Evolutionary conservation across 495 filamentous ascomycete species (phyloP), one percentile per base, ranked within the genome.

Genomic region (Acidomyces sp.): DNA sequence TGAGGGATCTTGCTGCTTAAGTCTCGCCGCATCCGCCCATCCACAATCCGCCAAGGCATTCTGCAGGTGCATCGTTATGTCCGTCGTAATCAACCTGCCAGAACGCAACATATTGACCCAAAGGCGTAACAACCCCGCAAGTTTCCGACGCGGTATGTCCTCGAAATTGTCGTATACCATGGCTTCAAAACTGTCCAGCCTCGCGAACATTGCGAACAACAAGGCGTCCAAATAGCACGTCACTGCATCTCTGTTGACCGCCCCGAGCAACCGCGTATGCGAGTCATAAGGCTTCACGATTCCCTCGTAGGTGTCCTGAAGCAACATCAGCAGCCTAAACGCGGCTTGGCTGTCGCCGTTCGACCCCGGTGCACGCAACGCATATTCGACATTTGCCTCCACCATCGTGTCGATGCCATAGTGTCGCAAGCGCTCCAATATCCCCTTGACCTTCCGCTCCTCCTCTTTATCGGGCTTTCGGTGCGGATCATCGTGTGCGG

Each of bases 181-280:
- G 19, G 80, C 81, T 54, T 97, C 90, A 56, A 94, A 97, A 51
- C 82, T 84, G 33, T 79, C 77, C 19, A 94, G 63, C 39, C 82
- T 75, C 7, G 84, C 80, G 57, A 97, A 97, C 88, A 97, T 94
- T 42, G 90, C 82, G 53, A 94, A 95, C 1, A 97, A 73, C n/a
- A 95, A 62, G 1, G 87, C 69, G 55, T 95, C 90, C 0, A 94
- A 65, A 51, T 85, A 97, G 59, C 90, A 97, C 24, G 90, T 94
- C 16, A 90, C 85, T 15, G 71, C 74, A 13, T 78, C 69, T 31
- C 88, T 67, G 55, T 97, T 97, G 47, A 84, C 80, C 3, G 90
- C 90, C 1, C 90, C 90, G 2, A 85, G 63, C 58, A 95, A 74
- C 45, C 72, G 77, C 1, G 78, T 66, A 27, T 68, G 64, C 3